Base-by-base conservation (phyloP, 352 stramenopile genomes). In the Phytophthora cajani region DNA sequence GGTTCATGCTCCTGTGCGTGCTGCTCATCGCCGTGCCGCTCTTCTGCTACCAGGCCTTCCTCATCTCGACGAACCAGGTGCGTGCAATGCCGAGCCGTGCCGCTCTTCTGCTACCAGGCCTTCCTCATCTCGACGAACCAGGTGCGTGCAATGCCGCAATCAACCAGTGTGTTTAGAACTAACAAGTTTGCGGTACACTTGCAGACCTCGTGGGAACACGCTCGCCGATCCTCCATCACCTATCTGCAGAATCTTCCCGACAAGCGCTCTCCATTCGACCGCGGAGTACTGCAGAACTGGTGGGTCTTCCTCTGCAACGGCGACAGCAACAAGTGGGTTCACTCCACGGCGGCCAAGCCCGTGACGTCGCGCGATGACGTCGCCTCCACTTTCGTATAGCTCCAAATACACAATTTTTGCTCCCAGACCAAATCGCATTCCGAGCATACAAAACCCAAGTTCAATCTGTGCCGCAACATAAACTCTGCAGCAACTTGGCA, bases 151-250 rank as follows among this genome's bases (percentile, higher is more conserved):
- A 6, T 32, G 27, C 27, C 3, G 27, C 27, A 0, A 30, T 30
- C 27, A 3, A 6, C 27, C 27, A 30, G 27, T 30, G 27, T 30
- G 27, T 4, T 30, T 30, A 30, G 27, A 30, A 30, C 27, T 30
- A 30, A 30, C 27, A 30, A 30, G 27, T 30, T 30, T 52, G 38
- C 11, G 21, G 23, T 19, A 30, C 62, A 52, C 38, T 46, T 60
- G 14, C 73, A 92, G 84, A 93, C 87, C 5, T 93, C 87, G 1
- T 94, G 87, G 87, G 87, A 94, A 50, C 82, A 93, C 57, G 81
- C 79, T 30, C 86, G 85, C 9, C 79, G 81, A n/a, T 71, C 63
- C 5, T 77, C 79, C 27, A 94, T 94, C 79, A 93, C 87, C 38
- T 94, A 94, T 57, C 70, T 94, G 17, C 77, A 85, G 17, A 72